phyloP scores from a whole-genome alignment of 1,284 basidiomycete species.

The Trametes hirsuta region DNA sequence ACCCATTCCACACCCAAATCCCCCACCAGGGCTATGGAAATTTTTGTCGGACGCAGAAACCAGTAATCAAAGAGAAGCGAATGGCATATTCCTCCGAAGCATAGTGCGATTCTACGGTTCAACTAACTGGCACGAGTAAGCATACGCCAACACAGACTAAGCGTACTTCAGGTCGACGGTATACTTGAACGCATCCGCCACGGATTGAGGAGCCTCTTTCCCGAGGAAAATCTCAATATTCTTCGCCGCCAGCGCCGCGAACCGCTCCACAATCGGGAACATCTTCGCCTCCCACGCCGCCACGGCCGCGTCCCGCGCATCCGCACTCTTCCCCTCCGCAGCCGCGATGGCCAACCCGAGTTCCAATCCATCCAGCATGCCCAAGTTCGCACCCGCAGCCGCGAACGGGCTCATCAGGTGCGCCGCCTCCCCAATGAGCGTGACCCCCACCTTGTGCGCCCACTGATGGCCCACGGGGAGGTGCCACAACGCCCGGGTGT shows the following conservation, averaged over 20 bases:
- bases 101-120: too few species aligned
- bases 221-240: neutral
- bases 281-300: neutral
- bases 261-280: neutral
- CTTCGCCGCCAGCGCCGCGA: neutral
- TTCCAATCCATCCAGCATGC: slow-evolving; percentile 32
- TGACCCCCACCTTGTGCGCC: slow-evolving; percentile 6
- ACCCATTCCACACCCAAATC: too few species aligned
- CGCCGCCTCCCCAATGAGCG: slow-evolving; percentile 47
- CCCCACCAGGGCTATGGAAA: too few species aligned
- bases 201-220: neutral
- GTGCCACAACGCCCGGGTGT: neutral
- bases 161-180: too few species aligned
- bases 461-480: neutral
- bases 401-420: slow-evolving; percentile 50
- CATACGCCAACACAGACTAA: too few species aligned
- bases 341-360: slow-evolving; percentile 14
- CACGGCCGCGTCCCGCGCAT: neutral
- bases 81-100: too few species aligned
- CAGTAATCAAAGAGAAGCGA: too few species aligned
- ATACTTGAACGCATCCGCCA: too few species aligned
- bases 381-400: slow-evolving; percentile 48
- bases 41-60: too few species aligned
- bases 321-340: neutral
- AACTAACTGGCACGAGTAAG: too few species aligned